Evolutionary conservation across 176 grass and related monocot species (phyloP).

Genomic region (Aechmea fasciata): DNA sequence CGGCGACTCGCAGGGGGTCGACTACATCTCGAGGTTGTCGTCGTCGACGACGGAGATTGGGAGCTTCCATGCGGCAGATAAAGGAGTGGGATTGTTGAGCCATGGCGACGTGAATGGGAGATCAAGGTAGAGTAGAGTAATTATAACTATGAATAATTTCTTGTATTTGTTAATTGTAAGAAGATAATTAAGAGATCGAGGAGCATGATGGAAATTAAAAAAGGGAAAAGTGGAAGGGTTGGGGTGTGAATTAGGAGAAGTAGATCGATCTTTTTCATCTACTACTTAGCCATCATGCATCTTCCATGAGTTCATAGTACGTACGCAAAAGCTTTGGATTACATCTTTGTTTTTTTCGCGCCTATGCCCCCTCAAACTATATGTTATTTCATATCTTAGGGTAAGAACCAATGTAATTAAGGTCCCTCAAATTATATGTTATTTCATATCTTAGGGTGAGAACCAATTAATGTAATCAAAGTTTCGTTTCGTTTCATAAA

Average conservation of each 20-base stretch:
- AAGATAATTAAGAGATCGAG: constrained; percentile 7
- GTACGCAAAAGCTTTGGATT: not conserved
- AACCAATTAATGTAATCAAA: no score
- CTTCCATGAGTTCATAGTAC: not conserved
- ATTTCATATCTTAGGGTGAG: no score
- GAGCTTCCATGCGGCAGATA: constrained; percentile 14
- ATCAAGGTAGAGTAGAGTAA: constrained; percentile 14
- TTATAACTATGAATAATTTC: not conserved
- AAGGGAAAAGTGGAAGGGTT: not conserved
- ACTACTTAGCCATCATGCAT: not conserved
- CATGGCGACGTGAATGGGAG: constrained; percentile 18
- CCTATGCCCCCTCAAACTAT: no score
- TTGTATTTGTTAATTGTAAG: not conserved
- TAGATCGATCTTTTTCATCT: not conserved
- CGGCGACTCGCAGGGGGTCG: not conserved
- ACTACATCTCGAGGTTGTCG: constrained; percentile 15
- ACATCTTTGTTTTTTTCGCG: no score
- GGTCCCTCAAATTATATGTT: no score
- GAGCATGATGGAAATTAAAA: constrained; percentile 14
- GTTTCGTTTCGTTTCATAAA: no score
- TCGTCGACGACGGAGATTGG: constrained; percentile 9
- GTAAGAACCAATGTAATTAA: no score
- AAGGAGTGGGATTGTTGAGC: constrained; percentile 29
- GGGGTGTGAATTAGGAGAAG: not conserved
- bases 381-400: no score